These are phyloP conservation scores for Neurospora sp. DNA, from an alignment of 495 filamentous ascomycete species.

Conservation along the genomic window DNA sequence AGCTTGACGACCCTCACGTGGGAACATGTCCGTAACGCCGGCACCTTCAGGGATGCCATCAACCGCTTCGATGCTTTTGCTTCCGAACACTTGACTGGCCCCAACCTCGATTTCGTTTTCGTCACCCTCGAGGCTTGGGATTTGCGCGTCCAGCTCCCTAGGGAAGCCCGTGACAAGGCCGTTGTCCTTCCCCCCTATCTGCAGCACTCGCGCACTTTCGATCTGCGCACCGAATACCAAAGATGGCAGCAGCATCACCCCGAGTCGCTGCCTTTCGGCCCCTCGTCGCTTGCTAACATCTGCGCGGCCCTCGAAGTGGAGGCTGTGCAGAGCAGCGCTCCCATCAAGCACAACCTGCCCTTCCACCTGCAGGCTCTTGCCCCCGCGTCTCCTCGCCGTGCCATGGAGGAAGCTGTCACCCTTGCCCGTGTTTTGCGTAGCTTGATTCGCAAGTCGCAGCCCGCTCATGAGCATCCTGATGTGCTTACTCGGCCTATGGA, in stretches of 20 bases:
- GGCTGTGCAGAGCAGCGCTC: conserved; percentile 89
- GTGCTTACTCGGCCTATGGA: conserved; percentile 92
- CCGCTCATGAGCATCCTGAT: conserved; percentile 84
- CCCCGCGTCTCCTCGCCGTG: conserved; percentile 90
- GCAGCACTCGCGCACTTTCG: conserved; percentile 94
- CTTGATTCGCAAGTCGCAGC: conserved; percentile 90
- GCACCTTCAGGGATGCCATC: conserved; percentile 92
- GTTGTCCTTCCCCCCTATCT: conserved; percentile 94
- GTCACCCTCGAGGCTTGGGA: conserved; percentile 98
- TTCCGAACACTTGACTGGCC: conserved; percentile 70
- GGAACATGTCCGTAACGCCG: conserved; percentile 96
- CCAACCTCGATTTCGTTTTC: conserved; percentile 92
- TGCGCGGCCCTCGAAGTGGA: conserved; percentile 97
- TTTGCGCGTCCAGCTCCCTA: conserved; percentile 90
- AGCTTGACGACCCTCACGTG: conserved; percentile 96
- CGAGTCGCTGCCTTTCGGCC: conserved; percentile 92
- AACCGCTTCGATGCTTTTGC: conserved; percentile 90
- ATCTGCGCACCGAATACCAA: conserved; percentile 93
- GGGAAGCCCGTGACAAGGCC: conserved; percentile 94
- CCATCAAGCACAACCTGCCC: conserved; percentile 96
- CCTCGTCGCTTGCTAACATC: conserved; percentile 90
- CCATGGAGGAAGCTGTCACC: conserved; percentile 95
- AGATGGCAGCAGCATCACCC: conserved; percentile 97
- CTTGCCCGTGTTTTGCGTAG: conserved; percentile 85
- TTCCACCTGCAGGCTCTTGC: conserved; percentile 96